Conservation (phyloP, 345 rosid species). For the Euphorbia tirucalli region DNA sequence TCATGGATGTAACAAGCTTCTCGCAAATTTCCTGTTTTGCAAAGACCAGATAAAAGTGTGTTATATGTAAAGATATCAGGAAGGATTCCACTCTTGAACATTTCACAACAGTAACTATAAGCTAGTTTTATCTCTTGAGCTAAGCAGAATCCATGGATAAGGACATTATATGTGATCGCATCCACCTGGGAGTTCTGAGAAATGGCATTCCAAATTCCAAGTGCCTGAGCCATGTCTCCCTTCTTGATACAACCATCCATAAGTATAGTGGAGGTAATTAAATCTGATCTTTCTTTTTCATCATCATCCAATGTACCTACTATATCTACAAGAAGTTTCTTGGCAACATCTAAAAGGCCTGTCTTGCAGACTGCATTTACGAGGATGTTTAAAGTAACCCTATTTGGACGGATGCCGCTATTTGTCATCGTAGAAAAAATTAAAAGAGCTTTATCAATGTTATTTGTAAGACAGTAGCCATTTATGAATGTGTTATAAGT, state of each 20-base stretch:
- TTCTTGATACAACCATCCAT: constrained; percentile 70
- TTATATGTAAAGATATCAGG: constrained; percentile 66
- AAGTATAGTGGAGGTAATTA: constrained; percentile 58
- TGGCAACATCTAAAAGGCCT: constrained; percentile 49
- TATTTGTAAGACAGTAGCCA: constrained; percentile 52
- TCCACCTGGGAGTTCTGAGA: constrained; percentile 34
- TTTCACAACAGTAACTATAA: constrained; percentile 46
- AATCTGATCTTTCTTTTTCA: constrained; percentile 34
- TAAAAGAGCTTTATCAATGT: constrained; percentile 54
- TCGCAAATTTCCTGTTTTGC: constrained; percentile 50
- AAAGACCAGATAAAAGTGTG: constrained; percentile 59
- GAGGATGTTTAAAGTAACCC: constrained; percentile 60
- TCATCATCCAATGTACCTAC: constrained; percentile 39
- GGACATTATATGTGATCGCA: constrained; percentile 56
- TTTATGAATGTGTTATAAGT: constrained; percentile 60
- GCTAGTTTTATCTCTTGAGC: constrained; percentile 41
- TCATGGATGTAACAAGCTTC: constrained; percentile 50
- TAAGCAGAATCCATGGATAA: constrained; percentile 57
- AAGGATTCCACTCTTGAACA: constrained; percentile 61
- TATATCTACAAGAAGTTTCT: constrained; percentile 46
- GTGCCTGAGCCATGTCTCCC: constrained; percentile 48
- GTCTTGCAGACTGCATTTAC: constrained; percentile 59
- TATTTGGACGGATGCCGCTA: constrained; percentile 53
- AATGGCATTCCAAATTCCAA: constrained; percentile 48
- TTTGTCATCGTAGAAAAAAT: constrained; percentile 47